phyloP scores from a whole-genome alignment of 371 early-diverging fungal species.

The Rhizopus stolonifer region DNA sequence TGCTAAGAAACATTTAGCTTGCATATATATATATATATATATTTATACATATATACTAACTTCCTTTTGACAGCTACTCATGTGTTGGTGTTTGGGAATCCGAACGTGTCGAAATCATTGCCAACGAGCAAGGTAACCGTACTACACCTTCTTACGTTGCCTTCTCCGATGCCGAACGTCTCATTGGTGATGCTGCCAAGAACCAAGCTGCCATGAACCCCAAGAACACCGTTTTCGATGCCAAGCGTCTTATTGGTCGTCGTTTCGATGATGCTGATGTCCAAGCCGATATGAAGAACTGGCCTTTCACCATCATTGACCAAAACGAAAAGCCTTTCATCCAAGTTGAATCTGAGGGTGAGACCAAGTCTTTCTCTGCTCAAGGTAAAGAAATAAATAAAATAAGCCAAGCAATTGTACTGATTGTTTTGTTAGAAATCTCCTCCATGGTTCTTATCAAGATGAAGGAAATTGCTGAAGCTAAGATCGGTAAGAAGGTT shows the following conservation, averaged over 20 bases:
- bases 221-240: conserved; percentile 91
- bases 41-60: too few species aligned
- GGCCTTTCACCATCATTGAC: conserved; percentile 83
- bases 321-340: conserved; percentile 73
- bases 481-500: conserved; percentile 80
- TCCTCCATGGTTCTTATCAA: conserved; percentile 89
- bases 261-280: conserved; percentile 87
- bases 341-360: conserved; percentile 78
- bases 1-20: too few species aligned
- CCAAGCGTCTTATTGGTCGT: conserved; percentile 96
- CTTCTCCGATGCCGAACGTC: conserved; percentile 82
- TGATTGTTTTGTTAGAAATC: conserved; percentile 65
- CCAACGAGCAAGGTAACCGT: conserved; percentile 91
- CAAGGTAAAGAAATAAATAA: conserved; percentile 46
- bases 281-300: conserved; percentile 88
- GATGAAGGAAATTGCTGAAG: conserved; percentile 92
- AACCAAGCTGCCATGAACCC: conserved; percentile 86
- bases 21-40: neutral
- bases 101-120: conserved; percentile 76
- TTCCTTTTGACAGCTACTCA: conserved; percentile 67
- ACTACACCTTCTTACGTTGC: conserved; percentile 92
- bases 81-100: conserved; percentile 71
- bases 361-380: conserved; percentile 82
- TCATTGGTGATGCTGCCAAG: conserved; percentile 89
- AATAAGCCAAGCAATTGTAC: conserved; percentile 2